These are phyloP conservation scores for Globisporangium nodosum DNA, from an alignment of 352 stramenopile species.

Conservation along the genomic window DNA sequence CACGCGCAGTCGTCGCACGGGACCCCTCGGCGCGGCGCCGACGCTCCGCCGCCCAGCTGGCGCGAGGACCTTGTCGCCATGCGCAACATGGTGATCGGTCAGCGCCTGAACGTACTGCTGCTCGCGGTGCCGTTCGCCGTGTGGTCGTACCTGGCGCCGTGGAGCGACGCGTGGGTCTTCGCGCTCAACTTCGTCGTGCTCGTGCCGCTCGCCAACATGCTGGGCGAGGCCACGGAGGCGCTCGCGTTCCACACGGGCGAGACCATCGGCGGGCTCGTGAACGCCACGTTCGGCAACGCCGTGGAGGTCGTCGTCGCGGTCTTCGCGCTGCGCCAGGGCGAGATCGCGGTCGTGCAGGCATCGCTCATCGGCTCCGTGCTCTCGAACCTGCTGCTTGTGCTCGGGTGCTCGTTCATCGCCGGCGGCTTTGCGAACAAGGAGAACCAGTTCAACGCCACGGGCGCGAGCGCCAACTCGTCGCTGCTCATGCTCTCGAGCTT, in stretches of 20 bases:
- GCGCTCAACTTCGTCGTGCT: constrained; percentile 96
- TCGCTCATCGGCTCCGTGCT: constrained; percentile 96
- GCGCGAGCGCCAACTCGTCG: constrained; percentile 92
- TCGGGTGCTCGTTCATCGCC: constrained; percentile 95
- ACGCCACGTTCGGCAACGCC: constrained; percentile 98
- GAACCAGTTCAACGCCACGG: constrained; percentile 91
- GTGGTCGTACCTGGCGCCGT: constrained; percentile 52
- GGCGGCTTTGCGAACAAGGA: constrained; percentile 77
- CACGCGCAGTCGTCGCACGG: constrained; percentile 23
- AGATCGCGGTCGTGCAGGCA: constrained; percentile 96
- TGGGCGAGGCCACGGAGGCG: constrained; percentile 97
- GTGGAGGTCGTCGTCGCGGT: constrained; percentile 96
- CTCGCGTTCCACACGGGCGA: constrained; percentile 95
- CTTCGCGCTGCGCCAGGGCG: constrained; percentile 89
- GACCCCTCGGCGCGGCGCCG: background rate
- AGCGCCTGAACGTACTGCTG: constrained; percentile 71
- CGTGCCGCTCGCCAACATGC: constrained; percentile 92
- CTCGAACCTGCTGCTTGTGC: constrained; percentile 97
- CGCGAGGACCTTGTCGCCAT: constrained; percentile 42
- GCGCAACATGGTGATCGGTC: constrained; percentile 31
- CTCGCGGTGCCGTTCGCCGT: constrained; percentile 53
- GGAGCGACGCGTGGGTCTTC: constrained; percentile 86
- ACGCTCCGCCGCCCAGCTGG: constrained; percentile 10
- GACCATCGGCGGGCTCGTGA: constrained; percentile 96
- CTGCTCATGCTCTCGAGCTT: constrained; percentile 93